Evolutionary conservation across 177 flowering plant genomes (phyloP), one percentile per base, ranked within the genome.

Genomic region (Vitis hybrid): DNA sequence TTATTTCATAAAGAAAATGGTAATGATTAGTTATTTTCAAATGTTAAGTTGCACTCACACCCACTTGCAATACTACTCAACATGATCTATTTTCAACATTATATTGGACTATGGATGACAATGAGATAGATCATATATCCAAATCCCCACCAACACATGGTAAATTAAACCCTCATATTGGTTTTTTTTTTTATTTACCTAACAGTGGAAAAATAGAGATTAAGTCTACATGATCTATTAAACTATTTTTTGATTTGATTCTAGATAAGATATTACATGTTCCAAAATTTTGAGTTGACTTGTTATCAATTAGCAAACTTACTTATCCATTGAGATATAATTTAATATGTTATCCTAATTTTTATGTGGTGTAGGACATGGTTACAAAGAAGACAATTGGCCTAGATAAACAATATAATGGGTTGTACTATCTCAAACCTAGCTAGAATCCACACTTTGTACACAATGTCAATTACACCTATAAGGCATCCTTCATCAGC

Each of bases 341-440:
- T 1, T 19, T 71, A 2, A 71, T 24, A 5, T 76, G 67, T 31
- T 65, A 4, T 62, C 13, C 65, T 0, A 15, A 65, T 24, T 70
- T 50, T 63, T 77, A 74, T 58, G 5, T 62, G 59, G 2, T 73
- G 11, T 74, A 77, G 59, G 80, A 77, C 77, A 13, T 50, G 31
- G 3, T 7, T 20, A 38, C 71, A 63, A 68, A 44, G 77, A 77
- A 51, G 57, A 49, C 20, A 69, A 76, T 68, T 76, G 79, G 69
- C 47, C 11, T 31, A 64, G 70, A 71, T 15, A 64, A 73, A 4
- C 63, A 53, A n/a, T 20, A 11, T 24, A 28, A 59, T 19, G 28
- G 28, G 28, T 24, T 3, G 4, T 3, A 3, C 28, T 24, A 24
- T 24, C 0, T 24, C 28, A 24, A 24, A 24, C 4, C 28, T 24